phyloP scores from a whole-genome alignment of 176 grass and related monocot genomes.

The Guadua angustifolia region DNA sequence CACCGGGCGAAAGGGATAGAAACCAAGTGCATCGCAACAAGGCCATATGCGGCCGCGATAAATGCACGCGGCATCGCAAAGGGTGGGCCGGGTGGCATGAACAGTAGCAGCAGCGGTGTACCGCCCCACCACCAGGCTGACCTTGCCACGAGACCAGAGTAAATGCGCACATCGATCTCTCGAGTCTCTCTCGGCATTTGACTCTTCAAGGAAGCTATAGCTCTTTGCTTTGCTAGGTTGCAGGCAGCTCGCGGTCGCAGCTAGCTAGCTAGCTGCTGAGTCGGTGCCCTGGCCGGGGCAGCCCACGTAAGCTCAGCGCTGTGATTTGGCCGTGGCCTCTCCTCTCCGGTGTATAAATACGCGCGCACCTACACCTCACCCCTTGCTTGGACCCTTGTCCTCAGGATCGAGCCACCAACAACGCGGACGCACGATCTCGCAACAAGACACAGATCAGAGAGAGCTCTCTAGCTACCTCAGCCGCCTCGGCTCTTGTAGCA shows the following conservation, averaged over 20 bases:
- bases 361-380: slow-evolving; percentile 15
- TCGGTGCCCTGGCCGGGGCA: slow-evolving; percentile 19
- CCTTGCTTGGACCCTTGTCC: slow-evolving; percentile 48
- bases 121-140: slow-evolving; percentile 54
- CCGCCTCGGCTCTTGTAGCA: neutral
- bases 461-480: neutral
- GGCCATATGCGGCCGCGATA: slow-evolving; percentile 41
- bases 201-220: slow-evolving; percentile 4
- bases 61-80: slow-evolving; percentile 55
- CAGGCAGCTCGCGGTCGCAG: neutral
- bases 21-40: slow-evolving; percentile 11
- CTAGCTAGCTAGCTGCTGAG: slow-evolving; percentile 32
- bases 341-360: slow-evolving; percentile 49
- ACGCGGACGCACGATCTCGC: neutral
- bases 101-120: neutral
- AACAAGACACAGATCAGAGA: neutral
- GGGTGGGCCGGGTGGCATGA: neutral
- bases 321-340: slow-evolving; percentile 5
- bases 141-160: slow-evolving; percentile 47
- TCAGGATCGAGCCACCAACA: neutral
- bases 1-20: neutral
- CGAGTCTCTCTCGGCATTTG: neutral
- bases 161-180: neutral
- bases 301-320: slow-evolving; percentile 48
- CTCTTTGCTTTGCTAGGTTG: neutral